Base-by-base conservation (phyloP, 176 grass and related monocot species). In the Raddia guianensis region DNA sequence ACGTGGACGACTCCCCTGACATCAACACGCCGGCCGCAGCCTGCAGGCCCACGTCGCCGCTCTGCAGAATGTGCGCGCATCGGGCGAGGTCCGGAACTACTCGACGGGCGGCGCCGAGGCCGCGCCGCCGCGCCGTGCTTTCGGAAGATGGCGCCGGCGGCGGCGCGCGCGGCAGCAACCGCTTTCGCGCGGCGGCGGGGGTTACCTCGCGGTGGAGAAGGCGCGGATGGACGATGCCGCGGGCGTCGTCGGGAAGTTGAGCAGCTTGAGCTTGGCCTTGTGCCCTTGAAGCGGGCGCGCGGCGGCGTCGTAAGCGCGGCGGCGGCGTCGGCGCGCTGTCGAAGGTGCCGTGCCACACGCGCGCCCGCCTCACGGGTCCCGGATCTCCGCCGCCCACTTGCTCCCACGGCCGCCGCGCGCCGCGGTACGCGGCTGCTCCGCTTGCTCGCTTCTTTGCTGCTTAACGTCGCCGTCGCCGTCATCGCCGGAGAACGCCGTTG, bases 301-400 rank as follows among this genome's bases (percentile, higher is more conserved):
- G n/a, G n/a, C n/a, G n/a, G n/a, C n/a, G n/a, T n/a, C n/a, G n/a
- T n/a, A n/a, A 85, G 44, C 15, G 89, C 85, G 6, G 89, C 85
- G 33, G 89, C 89, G 49, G 7, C 85, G 82, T 85, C 77, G 45
- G n/a, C n/a, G 82, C 89, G 2, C 73, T 91, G 60, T 73, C 67
- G 81, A 91, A 91, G 46, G 89, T 91, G 82, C 85, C 89, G 3
- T 88, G 82, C 85, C 89, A 91, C 45, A 88, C 85, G 4, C 89
- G 85, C 32, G 78, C 77, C 6, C 78, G 82, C 82, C 82, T 88
- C 46, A 56, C 61, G 0, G 96, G 81, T 99, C 90, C 0, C 96
- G 88, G 70, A 99, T 99, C 82, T 99, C 96, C 40, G 92, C 92
- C 1, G 92, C 96, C 96, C 96, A 99, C 68, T 95, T 99, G 14